Percentiles rank a stretch among this genome's conserved stretches.
phyloP scores from a whole-genome alignment of 1,284 basidiomycete genomes.

The Cryptococcus sp. region DNA sequence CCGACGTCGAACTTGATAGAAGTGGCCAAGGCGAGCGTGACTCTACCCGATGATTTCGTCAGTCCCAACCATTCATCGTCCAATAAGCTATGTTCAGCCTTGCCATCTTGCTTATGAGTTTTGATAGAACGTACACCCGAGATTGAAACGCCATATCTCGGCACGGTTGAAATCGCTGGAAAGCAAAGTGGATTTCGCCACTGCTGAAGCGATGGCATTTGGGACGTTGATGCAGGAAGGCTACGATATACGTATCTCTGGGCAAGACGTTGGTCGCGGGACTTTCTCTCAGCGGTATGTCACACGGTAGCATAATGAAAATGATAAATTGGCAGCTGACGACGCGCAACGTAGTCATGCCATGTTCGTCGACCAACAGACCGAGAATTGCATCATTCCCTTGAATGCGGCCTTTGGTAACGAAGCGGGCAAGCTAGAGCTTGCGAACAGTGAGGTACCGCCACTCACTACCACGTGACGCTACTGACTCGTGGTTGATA shows the following conservation, averaged over 20 bases:
- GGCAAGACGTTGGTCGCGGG: constrained; percentile 85
- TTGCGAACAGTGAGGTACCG: constrained; percentile 72
- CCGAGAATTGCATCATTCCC: constrained; percentile 73
- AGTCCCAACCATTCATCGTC: constrained; percentile 39
- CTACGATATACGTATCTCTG: constrained; percentile 77
- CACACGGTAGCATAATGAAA: neutral
- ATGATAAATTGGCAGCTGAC: neutral
- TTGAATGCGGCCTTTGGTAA: constrained; percentile 64
- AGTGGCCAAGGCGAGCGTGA: constrained; percentile 70
- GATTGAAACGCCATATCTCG: constrained; percentile 76
- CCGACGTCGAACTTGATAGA: constrained; percentile 57
- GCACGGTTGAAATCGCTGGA: constrained; percentile 71
- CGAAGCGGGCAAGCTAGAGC: constrained; percentile 65
- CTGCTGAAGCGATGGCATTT: constrained; percentile 84
- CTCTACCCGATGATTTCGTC: constrained; percentile 73
- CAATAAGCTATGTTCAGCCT: too few relatives aligned
- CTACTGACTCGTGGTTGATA: constrained; percentile 1
- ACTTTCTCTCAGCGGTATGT: constrained; percentile 80
- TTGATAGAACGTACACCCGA: constrained; percentile 70
- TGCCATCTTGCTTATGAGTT: too few relatives aligned
- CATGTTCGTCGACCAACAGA: constrained; percentile 83
- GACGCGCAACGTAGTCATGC: constrained; percentile 63
- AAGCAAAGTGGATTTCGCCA: constrained; percentile 80
- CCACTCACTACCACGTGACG: neutral
- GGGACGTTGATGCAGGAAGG: constrained; percentile 79